Base-by-base conservation (phyloP, 176 grass and related monocot genomes). In the Raddia distichophylla region DNA sequence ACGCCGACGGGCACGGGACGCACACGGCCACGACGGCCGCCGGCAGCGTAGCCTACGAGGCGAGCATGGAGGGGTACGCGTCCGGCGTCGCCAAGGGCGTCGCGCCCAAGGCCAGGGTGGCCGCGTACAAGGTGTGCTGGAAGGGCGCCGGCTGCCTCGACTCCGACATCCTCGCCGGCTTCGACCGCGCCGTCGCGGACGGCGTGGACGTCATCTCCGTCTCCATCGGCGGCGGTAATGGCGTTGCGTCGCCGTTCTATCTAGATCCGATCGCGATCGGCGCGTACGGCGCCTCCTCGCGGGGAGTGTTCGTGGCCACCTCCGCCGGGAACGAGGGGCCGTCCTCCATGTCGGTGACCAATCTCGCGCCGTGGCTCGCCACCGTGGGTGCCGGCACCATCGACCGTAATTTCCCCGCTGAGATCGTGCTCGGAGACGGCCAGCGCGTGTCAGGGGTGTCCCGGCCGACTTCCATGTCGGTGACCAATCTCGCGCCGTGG, bases 281-380 rank as follows among this genome's bases (percentile, higher is more conserved):
- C 17, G 81, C 92, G 40, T 98, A 98, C 50, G 95, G 88, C 4
- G 95, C 95, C 20, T 89, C 89, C 12, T 84, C 90, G 6, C 60
- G 68, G 14, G 92, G 95, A 4, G 88, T 98, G 7, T 98, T 98
- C 66, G 95, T 98, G 44, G 90, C 95, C 58, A 89, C 93, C 49
- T 95, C 95, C n/a, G 92, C 95, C 0, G 95, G 95, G 2, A 98
- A 98, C 67, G 95, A 98, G 27, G 95, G 95, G 2, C 95, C 95
- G 0, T 81, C 86, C 0, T 40, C 82, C 12, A 90, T 98, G 92
- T 98, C 95, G 0, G 95, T 95, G 12, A 98, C 95, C 76, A 98
- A 98, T 68, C 82, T 95, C 12, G 92, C 92, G 10, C 95, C 95
- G 10, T 98, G 95, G 95, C 72, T 98, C 47, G 84, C 95, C 55